These are phyloP conservation scores for Thelonectria discophora DNA, from an alignment of 2,329 filamentous ascomycete genomes.

Conservation along the genomic window DNA sequence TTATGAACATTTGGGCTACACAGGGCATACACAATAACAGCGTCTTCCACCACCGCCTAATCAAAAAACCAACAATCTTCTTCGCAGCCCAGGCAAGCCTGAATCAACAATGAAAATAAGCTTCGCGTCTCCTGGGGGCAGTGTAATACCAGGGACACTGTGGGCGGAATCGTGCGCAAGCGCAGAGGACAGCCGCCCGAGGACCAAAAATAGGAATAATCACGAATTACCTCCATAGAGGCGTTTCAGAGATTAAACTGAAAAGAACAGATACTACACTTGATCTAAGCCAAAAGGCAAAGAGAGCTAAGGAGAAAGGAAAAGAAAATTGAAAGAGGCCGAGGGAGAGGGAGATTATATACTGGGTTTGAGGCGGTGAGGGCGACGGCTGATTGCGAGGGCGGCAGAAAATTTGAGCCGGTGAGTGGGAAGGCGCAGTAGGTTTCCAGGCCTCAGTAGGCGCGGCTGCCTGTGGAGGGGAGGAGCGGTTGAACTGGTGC, in stretches of 20 bases:
- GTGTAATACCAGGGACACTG: slow-evolving; percentile 58
- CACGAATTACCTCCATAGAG: slow-evolving; percentile 75
- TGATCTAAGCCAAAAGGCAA: slow-evolving; percentile 80
- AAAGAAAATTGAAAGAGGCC: slow-evolving; percentile 37
- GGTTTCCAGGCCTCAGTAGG: no score
- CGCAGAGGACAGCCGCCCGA: slow-evolving; percentile 50
- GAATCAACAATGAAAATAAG: slow-evolving; percentile 52
- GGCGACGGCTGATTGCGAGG: slow-evolving; percentile 15
- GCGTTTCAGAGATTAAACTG: slow-evolving; percentile 95
- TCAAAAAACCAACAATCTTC: slow-evolving; percentile 49
- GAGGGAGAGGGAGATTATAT: slow-evolving; percentile 39
- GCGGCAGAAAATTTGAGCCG: slow-evolving; percentile 34
- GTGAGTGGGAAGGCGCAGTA: background rate
- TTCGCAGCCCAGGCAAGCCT: slow-evolving; percentile 51
- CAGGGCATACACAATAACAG: background rate
- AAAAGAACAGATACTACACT: slow-evolving; percentile 97
- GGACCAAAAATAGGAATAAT: slow-evolving; percentile 76
- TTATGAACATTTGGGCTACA: no score
- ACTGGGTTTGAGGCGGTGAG: slow-evolving; percentile 34
- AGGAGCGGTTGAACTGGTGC: background rate
- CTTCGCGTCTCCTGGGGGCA: slow-evolving; percentile 56
- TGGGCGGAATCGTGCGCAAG: slow-evolving; percentile 53
- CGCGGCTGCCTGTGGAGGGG: background rate
- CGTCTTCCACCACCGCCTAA: background rate
- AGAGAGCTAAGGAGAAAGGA: slow-evolving; percentile 53